Conservation (phyloP, 768 basidiomycete genomes). For the Amyloporia xantha region DNA sequence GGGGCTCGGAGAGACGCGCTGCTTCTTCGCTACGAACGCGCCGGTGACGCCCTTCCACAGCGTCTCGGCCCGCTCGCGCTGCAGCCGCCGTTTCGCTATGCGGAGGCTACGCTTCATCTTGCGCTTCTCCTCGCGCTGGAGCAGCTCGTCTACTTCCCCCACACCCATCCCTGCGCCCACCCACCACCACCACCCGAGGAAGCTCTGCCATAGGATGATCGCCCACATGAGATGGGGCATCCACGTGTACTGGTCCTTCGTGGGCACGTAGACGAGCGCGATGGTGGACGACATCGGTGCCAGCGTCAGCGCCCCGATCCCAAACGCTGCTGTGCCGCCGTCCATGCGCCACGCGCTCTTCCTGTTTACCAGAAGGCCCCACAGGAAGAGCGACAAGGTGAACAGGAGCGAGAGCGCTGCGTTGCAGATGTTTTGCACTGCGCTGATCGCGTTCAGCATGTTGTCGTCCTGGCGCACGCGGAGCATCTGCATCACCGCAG, state of each 20-base stretch:
- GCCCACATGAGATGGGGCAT: constrained; percentile 85
- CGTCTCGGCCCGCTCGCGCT: constrained; percentile 45
- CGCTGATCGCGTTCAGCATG: constrained; percentile 51
- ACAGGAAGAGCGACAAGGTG: constrained; percentile 81
- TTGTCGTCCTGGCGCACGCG: constrained; percentile 39
- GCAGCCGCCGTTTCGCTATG: constrained; percentile 41
- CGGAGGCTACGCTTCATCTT: constrained; percentile 40
- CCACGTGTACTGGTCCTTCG: constrained; percentile 86
- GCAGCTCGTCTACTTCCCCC: constrained; percentile 60
- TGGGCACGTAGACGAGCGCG: constrained; percentile 82
- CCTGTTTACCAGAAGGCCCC: constrained; percentile 89
- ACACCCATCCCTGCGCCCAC: constrained; percentile 87
- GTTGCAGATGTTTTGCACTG: constrained; percentile 91
- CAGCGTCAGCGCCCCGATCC: constrained; percentile 74
- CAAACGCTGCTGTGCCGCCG: constrained; percentile 94
- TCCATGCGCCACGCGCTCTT: constrained; percentile 93
- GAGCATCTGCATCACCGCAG: constrained; percentile 79
- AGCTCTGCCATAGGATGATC: constrained; percentile 94
- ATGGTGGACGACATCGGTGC: constrained; percentile 78
- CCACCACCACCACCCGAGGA: constrained; percentile 99
- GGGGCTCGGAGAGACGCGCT: neutral
- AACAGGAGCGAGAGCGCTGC: constrained; percentile 94
- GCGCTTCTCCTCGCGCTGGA: constrained; percentile 46
- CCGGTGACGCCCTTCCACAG: constrained; percentile 55
- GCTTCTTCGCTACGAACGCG: constrained; percentile 30